phyloP scores from a whole-genome alignment of 495 filamentous ascomycete genomes.

The Jackrogersella minutella region DNA sequence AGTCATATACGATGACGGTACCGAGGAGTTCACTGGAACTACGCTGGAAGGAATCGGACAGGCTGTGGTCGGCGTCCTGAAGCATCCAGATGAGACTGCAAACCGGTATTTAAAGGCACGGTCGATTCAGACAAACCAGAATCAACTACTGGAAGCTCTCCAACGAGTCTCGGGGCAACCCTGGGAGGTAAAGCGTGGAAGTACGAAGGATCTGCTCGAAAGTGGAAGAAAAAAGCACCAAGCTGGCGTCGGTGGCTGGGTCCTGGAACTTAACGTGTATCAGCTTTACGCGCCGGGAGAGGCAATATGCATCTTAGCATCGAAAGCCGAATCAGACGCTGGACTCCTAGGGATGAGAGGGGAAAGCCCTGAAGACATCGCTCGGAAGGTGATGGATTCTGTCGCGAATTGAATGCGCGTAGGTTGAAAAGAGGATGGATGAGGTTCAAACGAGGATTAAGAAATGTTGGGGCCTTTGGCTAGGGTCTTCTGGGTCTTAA shows the following conservation, averaged over 20 bases:
- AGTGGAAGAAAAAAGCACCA: slow-evolving; percentile 35
- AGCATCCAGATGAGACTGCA: slow-evolving; percentile 53
- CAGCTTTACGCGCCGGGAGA: slow-evolving; percentile 41
- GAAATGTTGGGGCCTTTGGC: too few species aligned
- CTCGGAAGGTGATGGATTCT: neutral
- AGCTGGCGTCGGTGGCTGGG: slow-evolving; percentile 23
- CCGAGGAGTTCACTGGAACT: slow-evolving; percentile 52
- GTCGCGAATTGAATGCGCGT: neutral
- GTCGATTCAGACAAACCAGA: slow-evolving; percentile 51
- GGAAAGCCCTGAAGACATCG: slow-evolving; percentile 31
- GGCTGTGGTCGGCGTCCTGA: slow-evolving; percentile 53
- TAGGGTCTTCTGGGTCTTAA: too few species aligned
- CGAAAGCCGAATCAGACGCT: slow-evolving; percentile 30
- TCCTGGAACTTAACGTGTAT: slow-evolving; percentile 39
- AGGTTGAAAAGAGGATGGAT: too few species aligned
- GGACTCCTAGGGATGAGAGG: slow-evolving; percentile 33
- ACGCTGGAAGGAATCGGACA: slow-evolving; percentile 53
- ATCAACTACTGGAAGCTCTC: slow-evolving; percentile 51
- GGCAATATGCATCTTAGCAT: slow-evolving; percentile 36
- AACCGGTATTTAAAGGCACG: slow-evolving; percentile 56
- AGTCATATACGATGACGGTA: slow-evolving; percentile 57
- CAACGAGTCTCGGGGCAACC: slow-evolving; percentile 46
- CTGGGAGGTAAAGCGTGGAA: slow-evolving; percentile 41
- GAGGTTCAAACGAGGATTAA: too few species aligned
- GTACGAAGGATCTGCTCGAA: slow-evolving; percentile 44